Conservation (phyloP, 2,329 filamentous ascomycete species). For the Thelonectria blattea region DNA sequence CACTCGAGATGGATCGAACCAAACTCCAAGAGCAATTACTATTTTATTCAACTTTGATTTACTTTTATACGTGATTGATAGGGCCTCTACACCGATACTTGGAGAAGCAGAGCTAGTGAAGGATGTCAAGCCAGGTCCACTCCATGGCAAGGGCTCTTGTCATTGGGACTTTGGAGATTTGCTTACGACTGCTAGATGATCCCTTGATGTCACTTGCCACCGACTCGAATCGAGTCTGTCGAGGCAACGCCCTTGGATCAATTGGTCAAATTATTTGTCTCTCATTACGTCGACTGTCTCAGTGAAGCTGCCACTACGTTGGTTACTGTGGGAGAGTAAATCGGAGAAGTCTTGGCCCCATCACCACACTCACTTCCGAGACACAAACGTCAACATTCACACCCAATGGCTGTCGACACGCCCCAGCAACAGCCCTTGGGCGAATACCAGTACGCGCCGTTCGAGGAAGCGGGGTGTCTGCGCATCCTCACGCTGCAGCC, state of each 20-base stretch:
- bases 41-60: not conserved
- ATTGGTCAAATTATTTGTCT: not conserved
- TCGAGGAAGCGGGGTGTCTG: constrained; percentile 32
- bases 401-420: constrained; percentile 26
- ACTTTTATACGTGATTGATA: not conserved
- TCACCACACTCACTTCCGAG: not conserved
- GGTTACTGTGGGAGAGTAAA: not conserved
- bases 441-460: constrained; percentile 33
- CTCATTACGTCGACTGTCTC: not conserved
- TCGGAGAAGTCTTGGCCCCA: not conserved
- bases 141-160: too few species aligned
- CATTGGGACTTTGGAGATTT: not conserved
- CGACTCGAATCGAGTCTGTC: not conserved
- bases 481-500: constrained; percentile 44
- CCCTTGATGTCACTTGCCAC: not conserved
- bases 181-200: not conserved
- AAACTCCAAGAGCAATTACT: constrained; percentile 20
- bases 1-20: constrained; percentile 33
- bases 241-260: constrained; percentile 11
- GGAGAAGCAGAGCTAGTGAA: too few species aligned
- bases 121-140: too few species aligned
- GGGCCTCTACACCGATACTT: too few species aligned
- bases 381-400: not conserved
- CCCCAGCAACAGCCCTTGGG: not conserved
- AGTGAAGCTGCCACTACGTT: not conserved